phyloP scores from a whole-genome alignment of 1,284 basidiomycete genomes.

The Sporisorium scitamineum region DNA sequence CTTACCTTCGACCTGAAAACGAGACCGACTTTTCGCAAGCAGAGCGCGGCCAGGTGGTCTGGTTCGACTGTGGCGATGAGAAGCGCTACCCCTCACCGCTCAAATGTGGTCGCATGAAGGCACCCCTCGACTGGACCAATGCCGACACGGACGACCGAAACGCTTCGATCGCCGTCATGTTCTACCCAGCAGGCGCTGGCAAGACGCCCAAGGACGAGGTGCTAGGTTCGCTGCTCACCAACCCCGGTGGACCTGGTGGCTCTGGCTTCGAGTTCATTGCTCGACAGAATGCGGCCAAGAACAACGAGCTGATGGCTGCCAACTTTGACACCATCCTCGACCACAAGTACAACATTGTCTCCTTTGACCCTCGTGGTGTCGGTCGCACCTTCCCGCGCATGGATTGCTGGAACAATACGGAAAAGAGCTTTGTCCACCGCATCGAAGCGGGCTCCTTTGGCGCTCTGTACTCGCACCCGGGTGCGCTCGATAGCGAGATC shows the following conservation, averaged over 20 bases:
- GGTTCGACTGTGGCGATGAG: constrained; percentile 45
- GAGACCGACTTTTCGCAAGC: constrained; percentile 47
- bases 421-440: constrained; percentile 36
- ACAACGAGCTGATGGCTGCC: constrained; percentile 31
- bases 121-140: constrained; percentile 56
- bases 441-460: constrained; percentile 37
- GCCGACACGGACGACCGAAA: constrained; percentile 40
- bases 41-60: constrained; percentile 41
- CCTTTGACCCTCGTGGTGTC: constrained; percentile 54
- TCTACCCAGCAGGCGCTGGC: constrained; percentile 53
- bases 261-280: constrained; percentile 46
- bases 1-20: constrained; percentile 31
- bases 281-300: constrained; percentile 28
- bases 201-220: constrained; percentile 41
- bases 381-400: constrained; percentile 46
- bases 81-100: constrained; percentile 39
- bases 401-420: constrained; percentile 49
- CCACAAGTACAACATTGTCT: constrained; percentile 52
- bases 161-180: constrained; percentile 52
- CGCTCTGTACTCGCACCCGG: constrained; percentile 32
- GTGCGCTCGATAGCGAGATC: constrained; percentile 33
- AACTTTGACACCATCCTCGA: constrained; percentile 45
- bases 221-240: constrained; percentile 50
- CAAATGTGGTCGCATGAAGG: constrained; percentile 53
- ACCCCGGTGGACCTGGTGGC: constrained; percentile 58